Percentiles rank a stretch among this genome's conserved stretches.
Conservation (phyloP, 306 rosid genomes). For the Prunus padus region DNA sequence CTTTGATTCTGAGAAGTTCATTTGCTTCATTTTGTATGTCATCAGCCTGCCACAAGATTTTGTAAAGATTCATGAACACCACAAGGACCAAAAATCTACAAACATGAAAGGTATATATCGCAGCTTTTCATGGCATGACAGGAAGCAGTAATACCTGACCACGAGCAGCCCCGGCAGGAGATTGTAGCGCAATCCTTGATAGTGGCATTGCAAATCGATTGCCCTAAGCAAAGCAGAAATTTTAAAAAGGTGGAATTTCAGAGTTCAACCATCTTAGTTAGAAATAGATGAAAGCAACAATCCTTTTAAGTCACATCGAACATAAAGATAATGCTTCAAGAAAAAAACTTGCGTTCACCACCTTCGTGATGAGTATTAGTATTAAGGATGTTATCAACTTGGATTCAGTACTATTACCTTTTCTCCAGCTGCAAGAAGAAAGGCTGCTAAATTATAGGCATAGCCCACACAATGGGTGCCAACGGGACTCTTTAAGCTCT, state of each 20-base stretch:
- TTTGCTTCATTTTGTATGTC: constrained; percentile 85
- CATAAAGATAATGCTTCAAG: background rate
- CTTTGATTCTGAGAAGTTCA: constrained; percentile 84
- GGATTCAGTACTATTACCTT: constrained; percentile 50
- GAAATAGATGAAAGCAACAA: background rate
- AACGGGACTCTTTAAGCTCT: constrained; percentile 80
- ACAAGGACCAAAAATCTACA: constrained; percentile 18
- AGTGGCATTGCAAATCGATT: constrained; percentile 81
- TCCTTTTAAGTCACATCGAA: background rate
- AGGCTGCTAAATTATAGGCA: constrained; percentile 76
- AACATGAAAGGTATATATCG: background rate
- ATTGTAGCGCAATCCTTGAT: constrained; percentile 69
- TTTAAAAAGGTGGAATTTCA: background rate
- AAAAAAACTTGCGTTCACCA: background rate
- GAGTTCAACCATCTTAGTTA: constrained; percentile 13
- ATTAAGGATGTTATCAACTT: background rate
- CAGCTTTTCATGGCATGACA: background rate
- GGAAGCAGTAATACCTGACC: constrained; percentile 66
- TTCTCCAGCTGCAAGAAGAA: constrained; percentile 89
- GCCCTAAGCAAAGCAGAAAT: constrained; percentile 49
- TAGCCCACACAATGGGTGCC: constrained; percentile 83
- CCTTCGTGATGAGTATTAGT: background rate
- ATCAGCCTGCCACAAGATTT: constrained; percentile 61
- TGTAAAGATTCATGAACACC: constrained; percentile 21
- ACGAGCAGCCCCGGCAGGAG: constrained; percentile 94